A percentile compares a stretch with the other conserved stretches of the same genome.
Conservation (phyloP, 129 eudicot species). For the sunflower (Helianthus annuus) region HanXRQr2.0-SUNRISE NC_035435.2:88455552-88456051, state of each 20-base stretch:
- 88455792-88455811: constrained; percentile 96
- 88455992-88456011: constrained; percentile 89
- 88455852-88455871: constrained; percentile 93
- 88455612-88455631: background rate
- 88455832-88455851: constrained; percentile 99
- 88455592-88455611: constrained; percentile 15
- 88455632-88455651: constrained; percentile 3
- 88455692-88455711: constrained; percentile 16
- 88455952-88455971: constrained; percentile 56
- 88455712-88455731: constrained; percentile 6
- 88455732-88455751: constrained; percentile 7
- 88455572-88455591: background rate
- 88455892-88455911: constrained; percentile 57
- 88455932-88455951: constrained; percentile 74
- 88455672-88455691: background rate
- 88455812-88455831: constrained; percentile 91
- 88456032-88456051: constrained; percentile 86
- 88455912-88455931: constrained; percentile 74
- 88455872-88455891: constrained; percentile 92
- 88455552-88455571: constrained; percentile 12
- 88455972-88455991: constrained; percentile 65
- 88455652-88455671: background rate
- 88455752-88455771: constrained; percentile 35
- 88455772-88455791: constrained; percentile 25
- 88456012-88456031: constrained; percentile 55